Percentiles rank a stretch among this genome's conserved stretches.
phyloP scores from a whole-genome alignment of 345 rosid genomes.

The Luvunga scandens region DNA sequence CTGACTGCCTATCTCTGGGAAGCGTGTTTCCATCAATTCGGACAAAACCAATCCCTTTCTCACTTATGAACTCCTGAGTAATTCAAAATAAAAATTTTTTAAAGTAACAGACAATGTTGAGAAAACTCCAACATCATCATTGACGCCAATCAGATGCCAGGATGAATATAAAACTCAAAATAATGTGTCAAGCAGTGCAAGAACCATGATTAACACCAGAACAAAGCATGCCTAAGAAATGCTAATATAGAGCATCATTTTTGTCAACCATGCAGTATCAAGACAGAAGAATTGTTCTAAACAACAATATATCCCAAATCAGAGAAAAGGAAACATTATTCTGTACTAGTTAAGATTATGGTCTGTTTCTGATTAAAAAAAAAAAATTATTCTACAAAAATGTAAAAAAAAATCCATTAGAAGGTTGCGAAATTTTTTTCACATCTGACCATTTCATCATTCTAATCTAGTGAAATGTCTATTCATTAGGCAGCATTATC shows the following conservation, averaged over 20 bases:
- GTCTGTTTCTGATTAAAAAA: too few relatives aligned
- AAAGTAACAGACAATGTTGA: background rate
- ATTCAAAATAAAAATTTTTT: slow-evolving; percentile 21
- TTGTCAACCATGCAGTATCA: background rate
- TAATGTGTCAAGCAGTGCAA: background rate
- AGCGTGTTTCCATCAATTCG: slow-evolving; percentile 96
- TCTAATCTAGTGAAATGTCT: background rate
- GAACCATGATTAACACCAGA: background rate
- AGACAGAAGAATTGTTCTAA: background rate
- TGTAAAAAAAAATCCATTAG: background rate
- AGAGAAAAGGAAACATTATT: background rate
- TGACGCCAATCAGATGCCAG: slow-evolving; percentile 1
- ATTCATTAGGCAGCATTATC: background rate
- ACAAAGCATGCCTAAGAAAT: background rate
- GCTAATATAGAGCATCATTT: background rate
- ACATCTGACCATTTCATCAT: background rate
- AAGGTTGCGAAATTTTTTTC: background rate
- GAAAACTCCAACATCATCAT: background rate
- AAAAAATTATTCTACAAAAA: background rate
- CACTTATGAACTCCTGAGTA: slow-evolving; percentile 74
- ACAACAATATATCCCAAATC: background rate
- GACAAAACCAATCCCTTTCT: slow-evolving; percentile 76
- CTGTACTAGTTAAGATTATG: background rate
- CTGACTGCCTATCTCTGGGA: slow-evolving; percentile 83
- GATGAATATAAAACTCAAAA: slow-evolving; percentile 1